phyloP scores from a whole-genome alignment of 2,329 filamentous ascomycete genomes.

The Penicillium sp. region DNA sequence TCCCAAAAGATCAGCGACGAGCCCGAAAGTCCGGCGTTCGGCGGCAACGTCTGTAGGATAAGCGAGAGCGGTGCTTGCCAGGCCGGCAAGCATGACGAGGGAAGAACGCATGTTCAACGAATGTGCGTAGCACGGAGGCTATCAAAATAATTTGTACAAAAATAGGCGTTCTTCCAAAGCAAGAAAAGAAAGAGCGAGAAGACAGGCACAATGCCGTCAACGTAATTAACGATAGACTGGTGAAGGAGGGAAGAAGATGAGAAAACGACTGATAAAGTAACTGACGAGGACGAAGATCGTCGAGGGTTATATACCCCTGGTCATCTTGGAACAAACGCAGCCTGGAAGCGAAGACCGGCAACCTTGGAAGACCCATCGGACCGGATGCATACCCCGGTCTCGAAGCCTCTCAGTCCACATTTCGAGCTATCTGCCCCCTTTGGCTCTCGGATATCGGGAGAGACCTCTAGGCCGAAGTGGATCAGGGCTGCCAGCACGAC shows the following conservation, averaged over 20 bases:
- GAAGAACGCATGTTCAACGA: constrained; percentile 27
- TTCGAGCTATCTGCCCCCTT: constrained; percentile 21
- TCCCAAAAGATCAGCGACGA: constrained; percentile 17
- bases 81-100: constrained; percentile 33
- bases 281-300: constrained; percentile 23
- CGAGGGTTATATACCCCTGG: constrained; percentile 35
- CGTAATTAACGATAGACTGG: constrained; percentile 35
- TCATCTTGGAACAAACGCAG: background rate
- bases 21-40: constrained; percentile 29
- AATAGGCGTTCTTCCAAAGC: background rate
- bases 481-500: constrained; percentile 10
- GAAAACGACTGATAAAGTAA: constrained; percentile 25
- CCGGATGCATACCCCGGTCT: constrained; percentile 20
- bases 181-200: constrained; percentile 16
- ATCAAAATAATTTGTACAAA: constrained; percentile 16
- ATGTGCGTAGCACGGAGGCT: constrained; percentile 21
- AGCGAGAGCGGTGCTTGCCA: constrained; percentile 34
- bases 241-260: constrained; percentile 11
- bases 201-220: constrained; percentile 20
- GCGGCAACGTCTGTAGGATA: constrained; percentile 28
- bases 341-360: background rate
- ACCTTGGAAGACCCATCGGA: constrained; percentile 4
- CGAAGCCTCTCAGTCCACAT: constrained; percentile 17
- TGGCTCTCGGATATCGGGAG: constrained; percentile 15
- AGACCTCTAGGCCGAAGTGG: constrained; percentile 15